Base-by-base conservation (phyloP, 805 yeast genomes). In the Huiozyma naganishii region DNA sequence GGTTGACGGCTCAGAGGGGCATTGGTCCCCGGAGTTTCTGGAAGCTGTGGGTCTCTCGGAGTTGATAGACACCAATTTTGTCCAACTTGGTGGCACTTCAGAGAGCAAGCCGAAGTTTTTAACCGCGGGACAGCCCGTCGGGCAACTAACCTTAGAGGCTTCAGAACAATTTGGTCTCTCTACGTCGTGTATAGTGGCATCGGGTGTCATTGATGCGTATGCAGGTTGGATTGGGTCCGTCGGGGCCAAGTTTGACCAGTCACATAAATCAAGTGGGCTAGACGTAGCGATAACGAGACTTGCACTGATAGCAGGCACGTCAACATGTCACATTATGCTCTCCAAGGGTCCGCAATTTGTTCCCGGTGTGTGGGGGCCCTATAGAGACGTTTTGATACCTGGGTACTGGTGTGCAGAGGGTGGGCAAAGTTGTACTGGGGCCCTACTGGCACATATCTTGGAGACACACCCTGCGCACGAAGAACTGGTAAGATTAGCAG, bases 151-250 rank as follows among this genome's bases (percentile, higher is more conserved):
- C 13, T 67, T 67, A 28, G 54, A 66, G 36, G 76, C 95, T 5
- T 97, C 97, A 23, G 73, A 71, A 37, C 88, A 86, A 44, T 71
- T 92, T 55, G 97, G 97, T 8, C 72, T 92, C 49, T 75, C 92
- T 7, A 73, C 83, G 23, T 71, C 72, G 42, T 83, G 94, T 65
- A 76, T 79, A 30, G 97, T 92, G 36, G 97, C 95, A 6, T 80
- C 94, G 1, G 97, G 96, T 58, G 95, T 92, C 34, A 92, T 92
- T 59, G 98, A 92, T 62, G 97, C 97, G 6, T 92, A 92, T 59
- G 95, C 97, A 4, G 98, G 98, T 38, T 92, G 97, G 97, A 77
- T 92, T 44, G 98, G 98, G 45, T 92, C 97, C 1, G 95, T 90
- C 46, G 98, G 97, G 28, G 95, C 95, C 1, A 79, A 80, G 52